These are phyloP conservation scores for Choanephora cucurbitarum DNA, from an alignment of 371 early-diverging fungal genomes.

Conservation along the genomic window DNA sequence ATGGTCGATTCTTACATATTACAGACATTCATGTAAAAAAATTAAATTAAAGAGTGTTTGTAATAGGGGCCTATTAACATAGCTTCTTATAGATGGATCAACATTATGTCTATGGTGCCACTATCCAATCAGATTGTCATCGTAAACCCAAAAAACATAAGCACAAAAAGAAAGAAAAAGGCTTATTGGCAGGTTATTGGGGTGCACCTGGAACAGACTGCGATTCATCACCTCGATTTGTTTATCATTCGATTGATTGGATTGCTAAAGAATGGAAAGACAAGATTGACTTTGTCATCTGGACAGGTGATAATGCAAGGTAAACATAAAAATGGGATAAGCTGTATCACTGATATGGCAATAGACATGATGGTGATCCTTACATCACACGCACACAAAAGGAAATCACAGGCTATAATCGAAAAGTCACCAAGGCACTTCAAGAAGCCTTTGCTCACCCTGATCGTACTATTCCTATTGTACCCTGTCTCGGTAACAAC, in stretches of 20 bases:
- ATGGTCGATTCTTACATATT: slow-evolving; percentile 59
- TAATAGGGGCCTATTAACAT: no score
- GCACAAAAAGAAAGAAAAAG: slow-evolving; percentile 21
- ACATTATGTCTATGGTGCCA: slow-evolving; percentile 52
- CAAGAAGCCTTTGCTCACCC: slow-evolving; percentile 21
- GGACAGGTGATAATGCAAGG: slow-evolving; percentile 80
- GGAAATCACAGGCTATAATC: slow-evolving; percentile 60
- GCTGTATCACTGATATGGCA: neutral
- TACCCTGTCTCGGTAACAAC: slow-evolving; percentile 68
- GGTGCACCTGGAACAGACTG: slow-evolving; percentile 67
- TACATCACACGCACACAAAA: slow-evolving; percentile 59
- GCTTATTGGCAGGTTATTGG: slow-evolving; percentile 46
- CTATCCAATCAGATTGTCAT: slow-evolving; percentile 64
- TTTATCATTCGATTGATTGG: slow-evolving; percentile 65
- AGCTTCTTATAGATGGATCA: slow-evolving; percentile 46
- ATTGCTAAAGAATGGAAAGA: slow-evolving; percentile 53
- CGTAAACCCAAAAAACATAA: slow-evolving; percentile 26
- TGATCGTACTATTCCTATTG: slow-evolving; percentile 41
- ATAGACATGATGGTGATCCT: slow-evolving; percentile 73
- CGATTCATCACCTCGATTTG: slow-evolving; percentile 63
- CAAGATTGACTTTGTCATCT: slow-evolving; percentile 70
- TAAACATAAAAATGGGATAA: slow-evolving; percentile 19
- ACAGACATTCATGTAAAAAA: slow-evolving; percentile 68
- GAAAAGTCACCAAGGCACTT: slow-evolving; percentile 21
- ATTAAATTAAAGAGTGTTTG: no score